Conservation (phyloP, 129 eudicot species). For the Centaurea solstitialis region DNA sequence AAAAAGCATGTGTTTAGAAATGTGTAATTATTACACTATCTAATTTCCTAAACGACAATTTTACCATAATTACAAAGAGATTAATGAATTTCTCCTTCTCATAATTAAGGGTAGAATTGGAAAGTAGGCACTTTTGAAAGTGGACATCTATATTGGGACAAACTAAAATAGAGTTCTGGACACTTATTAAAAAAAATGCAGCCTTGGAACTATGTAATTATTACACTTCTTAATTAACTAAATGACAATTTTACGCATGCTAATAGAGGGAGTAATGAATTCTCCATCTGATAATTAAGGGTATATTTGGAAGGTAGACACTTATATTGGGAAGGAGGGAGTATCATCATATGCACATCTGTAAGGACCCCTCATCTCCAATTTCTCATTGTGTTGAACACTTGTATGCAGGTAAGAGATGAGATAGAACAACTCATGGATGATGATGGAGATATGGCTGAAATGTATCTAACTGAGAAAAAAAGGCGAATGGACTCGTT, state of each 20-base stretch:
- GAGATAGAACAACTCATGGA: constrained; percentile 99
- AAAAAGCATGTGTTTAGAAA: not conserved
- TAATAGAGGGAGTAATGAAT: not conserved
- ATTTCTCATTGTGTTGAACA: not conserved
- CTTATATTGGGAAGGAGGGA: not conserved
- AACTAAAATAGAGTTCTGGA: not conserved
- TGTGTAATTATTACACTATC: not conserved
- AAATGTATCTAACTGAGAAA: constrained; percentile 95
- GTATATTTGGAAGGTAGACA: not conserved
- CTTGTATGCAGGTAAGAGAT: constrained; percentile 68
- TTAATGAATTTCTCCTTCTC: not conserved
- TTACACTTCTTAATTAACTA: not conserved
- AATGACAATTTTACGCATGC: not conserved
- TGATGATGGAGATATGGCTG: constrained; percentile 99
- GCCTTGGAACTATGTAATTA: too few relatives aligned
- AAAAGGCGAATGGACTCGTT: constrained; percentile 62
- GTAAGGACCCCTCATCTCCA: not conserved
- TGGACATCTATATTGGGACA: not conserved
- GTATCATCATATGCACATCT: not conserved
- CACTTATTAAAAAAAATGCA: not conserved
- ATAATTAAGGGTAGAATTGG: not conserved
- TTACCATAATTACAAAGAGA: not conserved
- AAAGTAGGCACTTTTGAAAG: not conserved
- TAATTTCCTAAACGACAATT: not conserved
- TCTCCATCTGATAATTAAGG: not conserved